A percentile compares a stretch with the other conserved stretches of the same genome.
phyloP scores from a whole-genome alignment of 495 filamentous ascomycete species.

The Mycothermus thermophilus region DNA sequence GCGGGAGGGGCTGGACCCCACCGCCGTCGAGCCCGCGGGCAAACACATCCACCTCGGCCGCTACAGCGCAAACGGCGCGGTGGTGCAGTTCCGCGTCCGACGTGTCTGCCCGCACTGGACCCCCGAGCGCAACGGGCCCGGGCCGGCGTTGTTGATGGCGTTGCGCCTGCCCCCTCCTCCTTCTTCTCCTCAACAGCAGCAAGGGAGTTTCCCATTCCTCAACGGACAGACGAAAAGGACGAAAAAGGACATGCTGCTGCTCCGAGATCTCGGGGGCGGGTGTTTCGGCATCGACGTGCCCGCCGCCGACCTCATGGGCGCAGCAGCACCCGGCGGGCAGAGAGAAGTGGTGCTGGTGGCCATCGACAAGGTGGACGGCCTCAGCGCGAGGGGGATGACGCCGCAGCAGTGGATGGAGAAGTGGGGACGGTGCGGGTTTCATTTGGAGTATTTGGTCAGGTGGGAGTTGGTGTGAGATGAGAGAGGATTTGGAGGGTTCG shows the following conservation, averaged over 20 bases:
- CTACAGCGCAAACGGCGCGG: slow-evolving; percentile 18
- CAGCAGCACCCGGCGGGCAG: slow-evolving; percentile 55
- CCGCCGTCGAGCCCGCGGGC: slow-evolving; percentile 43
- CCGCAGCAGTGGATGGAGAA: slow-evolving; percentile 47
- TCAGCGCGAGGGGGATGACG: slow-evolving; percentile 54
- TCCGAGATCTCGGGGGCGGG: slow-evolving; percentile 49
- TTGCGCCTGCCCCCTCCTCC: too few species aligned
- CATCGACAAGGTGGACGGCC: slow-evolving; percentile 48
- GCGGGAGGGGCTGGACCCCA: slow-evolving; percentile 50
- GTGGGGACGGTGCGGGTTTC: slow-evolving; percentile 47
- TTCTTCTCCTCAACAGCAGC: too few species aligned
- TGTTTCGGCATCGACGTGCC: slow-evolving; percentile 69
- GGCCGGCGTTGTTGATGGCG: slow-evolving; percentile 49
- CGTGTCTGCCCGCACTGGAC: slow-evolving; percentile 71
- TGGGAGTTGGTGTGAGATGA: slow-evolving; percentile 50
- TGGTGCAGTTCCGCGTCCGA: slow-evolving; percentile 59
- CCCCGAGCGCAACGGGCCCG: slow-evolving; percentile 45
- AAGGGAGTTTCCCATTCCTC: too few species aligned
- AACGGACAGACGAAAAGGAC: slow-evolving; percentile 53
- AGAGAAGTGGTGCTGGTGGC: slow-evolving; percentile 46
- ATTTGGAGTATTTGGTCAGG: slow-evolving; percentile 44
- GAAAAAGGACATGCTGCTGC: slow-evolving; percentile 51
- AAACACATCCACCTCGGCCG: slow-evolving; percentile 41
- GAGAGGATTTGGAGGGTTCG: too few species aligned
- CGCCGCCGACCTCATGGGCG: too few species aligned